Conservation (phyloP, 2,329 filamentous ascomycete genomes). For the Penicillium sp. region DNA sequence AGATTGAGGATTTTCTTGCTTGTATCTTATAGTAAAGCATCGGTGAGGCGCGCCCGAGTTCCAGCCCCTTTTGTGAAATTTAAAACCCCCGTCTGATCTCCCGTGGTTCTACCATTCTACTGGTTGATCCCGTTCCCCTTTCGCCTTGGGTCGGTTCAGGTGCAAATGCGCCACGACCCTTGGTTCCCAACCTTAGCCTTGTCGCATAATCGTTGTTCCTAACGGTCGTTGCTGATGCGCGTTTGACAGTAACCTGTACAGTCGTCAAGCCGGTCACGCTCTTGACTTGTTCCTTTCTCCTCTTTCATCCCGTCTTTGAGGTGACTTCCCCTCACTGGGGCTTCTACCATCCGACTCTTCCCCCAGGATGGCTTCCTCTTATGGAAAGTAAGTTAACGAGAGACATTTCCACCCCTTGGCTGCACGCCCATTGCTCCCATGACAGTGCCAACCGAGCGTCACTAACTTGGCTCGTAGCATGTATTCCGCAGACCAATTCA, state of each 20-base stretch:
- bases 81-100: background rate
- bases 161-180: slow-evolving; percentile 15
- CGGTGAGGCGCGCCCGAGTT: slow-evolving; percentile 3
- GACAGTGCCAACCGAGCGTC: background rate
- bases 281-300: background rate
- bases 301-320: slow-evolving; percentile 10
- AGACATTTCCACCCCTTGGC: background rate
- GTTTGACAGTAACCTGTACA: slow-evolving; percentile 6
- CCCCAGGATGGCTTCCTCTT: slow-evolving; percentile 34
- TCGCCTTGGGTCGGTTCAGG: slow-evolving; percentile 4
- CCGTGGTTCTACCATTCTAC: slow-evolving; percentile 12
- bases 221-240: slow-evolving; percentile 13
- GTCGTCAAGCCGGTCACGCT: slow-evolving; percentile 18
- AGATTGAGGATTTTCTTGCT: slow-evolving; percentile 19
- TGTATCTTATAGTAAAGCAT: background rate
- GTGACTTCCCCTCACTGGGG: slow-evolving; percentile 17
- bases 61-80: slow-evolving; percentile 5
- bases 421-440: background rate
- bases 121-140: slow-evolving; percentile 10
- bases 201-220: slow-evolving; percentile 2
- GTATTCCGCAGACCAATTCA: slow-evolving; percentile 74
- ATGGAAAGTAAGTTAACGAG: slow-evolving; percentile 41
- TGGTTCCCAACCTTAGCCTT: slow-evolving; percentile 13
- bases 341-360: slow-evolving; percentile 25
- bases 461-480: slow-evolving; percentile 40